Conservation (phyloP, 768 basidiomycete species). For the Astraeus odoratus region DNA sequence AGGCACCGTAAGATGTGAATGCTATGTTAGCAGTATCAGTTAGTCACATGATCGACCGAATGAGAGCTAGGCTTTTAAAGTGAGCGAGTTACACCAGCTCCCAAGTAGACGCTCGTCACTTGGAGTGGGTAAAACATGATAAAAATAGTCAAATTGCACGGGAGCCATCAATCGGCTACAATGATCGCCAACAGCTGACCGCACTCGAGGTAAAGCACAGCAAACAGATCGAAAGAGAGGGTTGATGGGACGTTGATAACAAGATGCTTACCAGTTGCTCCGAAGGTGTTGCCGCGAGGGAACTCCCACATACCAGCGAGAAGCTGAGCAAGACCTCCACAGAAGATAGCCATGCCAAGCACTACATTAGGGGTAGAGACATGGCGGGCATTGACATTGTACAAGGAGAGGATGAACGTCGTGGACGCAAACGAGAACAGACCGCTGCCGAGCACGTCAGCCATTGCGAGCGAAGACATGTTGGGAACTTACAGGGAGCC, state of each 20-base stretch:
- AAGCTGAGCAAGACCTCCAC: constrained; percentile 80
- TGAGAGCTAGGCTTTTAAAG: not conserved
- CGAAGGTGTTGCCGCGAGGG: constrained; percentile 61
- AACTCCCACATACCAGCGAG: constrained; percentile 90
- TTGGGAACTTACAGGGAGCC: constrained; percentile 23
- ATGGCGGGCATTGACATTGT: constrained; percentile 53
- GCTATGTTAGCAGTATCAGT: constrained; percentile 33
- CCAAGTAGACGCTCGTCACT: no score
- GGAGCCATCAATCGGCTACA: not conserved
- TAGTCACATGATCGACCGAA: not conserved
- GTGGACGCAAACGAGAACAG: constrained; percentile 81
- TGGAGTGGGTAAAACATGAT: not conserved
- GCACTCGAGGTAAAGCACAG: no score
- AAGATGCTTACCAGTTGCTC: constrained; percentile 56
- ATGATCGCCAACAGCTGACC: no score
- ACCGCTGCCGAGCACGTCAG: constrained; percentile 39
- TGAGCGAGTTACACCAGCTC: not conserved
- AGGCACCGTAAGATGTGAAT: constrained; percentile 78
- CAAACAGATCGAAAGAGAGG: no score
- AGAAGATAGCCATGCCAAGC: constrained; percentile 81
- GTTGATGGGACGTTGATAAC: no score
- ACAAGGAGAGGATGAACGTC: constrained; percentile 71
- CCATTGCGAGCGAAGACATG: not conserved
- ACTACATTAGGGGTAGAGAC: constrained; percentile 60
- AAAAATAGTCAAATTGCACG: not conserved